Base-by-base conservation (phyloP, 768 basidiomycete species). In the Neoboletus magnificus region DNA sequence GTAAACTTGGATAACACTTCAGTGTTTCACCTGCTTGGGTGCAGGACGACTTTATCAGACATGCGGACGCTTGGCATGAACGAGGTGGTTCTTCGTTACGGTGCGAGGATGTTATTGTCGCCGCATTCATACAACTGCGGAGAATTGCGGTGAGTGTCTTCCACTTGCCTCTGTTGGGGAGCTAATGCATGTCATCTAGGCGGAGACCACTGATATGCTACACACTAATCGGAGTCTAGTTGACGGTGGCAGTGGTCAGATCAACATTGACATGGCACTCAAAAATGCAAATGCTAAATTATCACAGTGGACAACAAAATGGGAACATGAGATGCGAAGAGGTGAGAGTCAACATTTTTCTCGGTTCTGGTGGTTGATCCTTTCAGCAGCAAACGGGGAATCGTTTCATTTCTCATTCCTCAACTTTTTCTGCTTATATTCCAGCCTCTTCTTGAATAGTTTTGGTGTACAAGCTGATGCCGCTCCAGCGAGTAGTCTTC, bases 371-470 rank as follows among this genome's bases (percentile, higher is more conserved):
- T 49, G 44, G 42, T 56, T 61, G 32, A 66, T 23, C 29, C 29
- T 55, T 52, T 48, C 20, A 44, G 36, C 66, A 87, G 89, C 89
- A 39, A 79, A 80, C 25, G 90, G 89, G 47, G 83, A 85, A 71
- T 76, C 77, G 6, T 93, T 93, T 68, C 91, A 93, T 68, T 80
- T 81, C 52, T 84, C 85, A 10, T 83, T 92, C 70, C 77, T 93
- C 22, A 82, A 72, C 62, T 81, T 89, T 64, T 93, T 92, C 77
- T 80, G 87, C 47, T 76, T 90, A 32, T 82, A 93, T 66, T 87
- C 90, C 48, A 79, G 86, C 57, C 77, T 93, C 48, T 93, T 92
- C 73, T 71, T 93, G 67, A 93, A 93, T 69, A 89, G 87, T 60
- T 89, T 91, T 68, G 91, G 88, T 27, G 83, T 91, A 46, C 85